Conservation (phyloP, 164 flowering plant species). For the Malania oleifera region DNA sequence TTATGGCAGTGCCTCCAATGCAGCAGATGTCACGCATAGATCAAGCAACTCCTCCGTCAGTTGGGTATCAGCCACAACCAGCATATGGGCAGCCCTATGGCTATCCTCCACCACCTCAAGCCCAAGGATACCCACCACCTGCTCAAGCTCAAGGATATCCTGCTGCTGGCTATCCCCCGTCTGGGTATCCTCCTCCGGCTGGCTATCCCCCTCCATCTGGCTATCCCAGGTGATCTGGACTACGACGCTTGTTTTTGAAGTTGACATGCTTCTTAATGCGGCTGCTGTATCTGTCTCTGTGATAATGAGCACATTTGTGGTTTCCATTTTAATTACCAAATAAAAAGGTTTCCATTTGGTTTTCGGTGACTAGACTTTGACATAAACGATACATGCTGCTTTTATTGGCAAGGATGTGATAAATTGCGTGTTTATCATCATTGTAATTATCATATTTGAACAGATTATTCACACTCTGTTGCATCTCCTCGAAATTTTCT, state of each 20-base stretch:
- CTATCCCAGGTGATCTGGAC: slow-evolving; percentile 5
- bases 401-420: too few species aligned
- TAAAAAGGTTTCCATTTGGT: too few species aligned
- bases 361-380: slow-evolving; percentile 8
- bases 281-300: too few species aligned
- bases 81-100: slow-evolving; percentile 31
- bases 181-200: slow-evolving; percentile 19
- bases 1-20: slow-evolving; percentile 49
- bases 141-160: slow-evolving; percentile 38
- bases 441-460: too few species aligned
- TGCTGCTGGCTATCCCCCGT: slow-evolving; percentile 29
- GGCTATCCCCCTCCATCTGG: slow-evolving; percentile 17
- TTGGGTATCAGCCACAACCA: slow-evolving; percentile 40
- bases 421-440: too few species aligned
- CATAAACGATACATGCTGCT: too few species aligned
- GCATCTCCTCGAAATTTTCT: too few species aligned
- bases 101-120: slow-evolving; percentile 26
- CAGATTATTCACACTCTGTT: too few species aligned
- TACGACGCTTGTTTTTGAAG: too few species aligned
- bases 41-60: slow-evolving; percentile 41
- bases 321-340: too few species aligned
- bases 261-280: too few species aligned
- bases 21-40: slow-evolving; percentile 68
- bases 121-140: slow-evolving; percentile 16
- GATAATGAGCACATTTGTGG: too few species aligned